These are phyloP conservation scores for Trichomonas vaginalis DNA, from an alignment of 208 protist species.

Conservation along the genomic window DNA sequence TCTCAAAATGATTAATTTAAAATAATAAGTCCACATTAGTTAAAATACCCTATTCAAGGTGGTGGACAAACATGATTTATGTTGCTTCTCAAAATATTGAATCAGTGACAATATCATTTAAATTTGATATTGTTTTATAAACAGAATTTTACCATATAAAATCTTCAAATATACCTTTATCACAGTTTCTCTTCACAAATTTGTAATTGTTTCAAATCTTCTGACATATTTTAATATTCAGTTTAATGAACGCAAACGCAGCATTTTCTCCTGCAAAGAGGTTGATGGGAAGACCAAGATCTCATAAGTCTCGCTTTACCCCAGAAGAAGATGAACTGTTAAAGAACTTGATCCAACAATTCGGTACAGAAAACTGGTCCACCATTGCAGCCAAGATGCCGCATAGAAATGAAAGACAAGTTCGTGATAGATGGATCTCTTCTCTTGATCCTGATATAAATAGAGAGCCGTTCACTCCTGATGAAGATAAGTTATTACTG, in stretches of 20 bases:
- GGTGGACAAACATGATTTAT: no score
- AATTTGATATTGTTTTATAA: no score
- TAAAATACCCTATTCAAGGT: no score
- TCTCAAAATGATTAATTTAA: no score
- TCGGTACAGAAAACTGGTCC: background rate
- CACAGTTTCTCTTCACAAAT: no score
- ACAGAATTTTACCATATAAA: no score
- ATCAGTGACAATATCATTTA: no score
- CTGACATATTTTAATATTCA: no score
- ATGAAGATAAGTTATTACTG: background rate
- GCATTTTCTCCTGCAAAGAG: background rate
- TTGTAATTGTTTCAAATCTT: no score
- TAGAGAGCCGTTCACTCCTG: background rate
- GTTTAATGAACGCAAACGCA: background rate
- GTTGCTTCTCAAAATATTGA: no score
- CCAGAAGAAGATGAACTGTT: background rate
- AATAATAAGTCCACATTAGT: no score
- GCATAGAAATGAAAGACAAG: background rate
- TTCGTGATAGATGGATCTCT: background rate
- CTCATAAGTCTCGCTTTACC: background rate
- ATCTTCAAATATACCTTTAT: no score
- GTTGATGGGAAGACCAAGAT: background rate
- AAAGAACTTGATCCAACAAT: background rate
- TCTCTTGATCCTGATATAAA: background rate
- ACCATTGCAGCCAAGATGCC: background rate